Evolutionary conservation across 352 stramenopile species (phyloP), one percentile per base, ranked within the genome.

Genomic region (Phytophthora brassicae): DNA sequence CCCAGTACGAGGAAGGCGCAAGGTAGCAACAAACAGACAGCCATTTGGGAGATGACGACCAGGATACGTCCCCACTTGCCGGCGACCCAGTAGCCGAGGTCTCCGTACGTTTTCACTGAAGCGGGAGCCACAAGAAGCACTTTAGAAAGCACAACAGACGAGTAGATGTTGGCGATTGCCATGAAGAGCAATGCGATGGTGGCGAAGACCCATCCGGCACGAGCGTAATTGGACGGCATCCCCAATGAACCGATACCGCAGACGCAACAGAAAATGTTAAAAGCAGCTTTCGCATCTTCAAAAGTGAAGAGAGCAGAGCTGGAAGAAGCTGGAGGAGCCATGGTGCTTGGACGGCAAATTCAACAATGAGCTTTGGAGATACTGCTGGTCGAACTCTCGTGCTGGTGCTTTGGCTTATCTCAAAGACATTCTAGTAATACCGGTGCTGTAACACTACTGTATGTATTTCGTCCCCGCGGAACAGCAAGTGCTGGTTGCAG

Each of bases 181-280:
- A 84, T 84, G 67, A 83, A 83, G n/a, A 80, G 50, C 41, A 81
- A 48, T 3, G 75, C 75, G 24, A 73, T 53, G 19, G 64, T 60
- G 6, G 75, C 75, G 38, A 72, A 64, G 28, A 54, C 22, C 23
- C 71, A 74, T 0, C 75, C 75, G 2, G 75, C 74, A 12, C 75
- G 75, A n/a, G 75, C 57, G 44, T 79, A 86, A 56, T 84, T 86
- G 31, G 68, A 70, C 5, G 77, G 75, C 68, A 86, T 83, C 51
- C 75, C 75, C 31, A 86, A 69, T 36, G 75, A 79, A 8, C 75
- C 75, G 54, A 85, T 79, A 31, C 75, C 75, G 60, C 55, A 84
- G 23, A 85, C 72, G 31, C 68, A 78, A 60, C 76, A 85, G 33
- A 83, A 72, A 23, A 79, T 66, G 45, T 70, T 70, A 54, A 78